These are phyloP conservation scores for Phyllachora maydis DNA, from an alignment of 2,329 filamentous ascomycete genomes.

Conservation along the genomic window DNA sequence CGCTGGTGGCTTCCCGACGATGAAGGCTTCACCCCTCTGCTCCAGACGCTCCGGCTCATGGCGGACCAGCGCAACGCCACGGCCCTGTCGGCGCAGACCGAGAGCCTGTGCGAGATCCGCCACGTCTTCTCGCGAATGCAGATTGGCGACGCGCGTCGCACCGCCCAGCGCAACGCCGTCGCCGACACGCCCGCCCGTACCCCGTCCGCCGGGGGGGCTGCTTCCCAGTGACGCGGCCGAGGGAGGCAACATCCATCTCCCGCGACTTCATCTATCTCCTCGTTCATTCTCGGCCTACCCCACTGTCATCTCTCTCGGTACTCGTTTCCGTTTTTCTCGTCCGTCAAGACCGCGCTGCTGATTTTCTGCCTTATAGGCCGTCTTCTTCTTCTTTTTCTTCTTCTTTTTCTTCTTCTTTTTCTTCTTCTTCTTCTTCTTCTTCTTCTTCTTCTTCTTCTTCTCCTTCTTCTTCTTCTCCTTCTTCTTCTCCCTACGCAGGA, in stretches of 20 bases:
- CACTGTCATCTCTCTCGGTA: no score
- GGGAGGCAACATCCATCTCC: no score
- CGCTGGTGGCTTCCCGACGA: slow-evolving; percentile 83
- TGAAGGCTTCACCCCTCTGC: slow-evolving; percentile 51
- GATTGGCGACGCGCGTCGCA: no score
- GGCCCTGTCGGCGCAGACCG: slow-evolving; percentile 31
- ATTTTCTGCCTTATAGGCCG: slow-evolving; percentile 1
- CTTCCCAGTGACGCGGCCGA: no score
- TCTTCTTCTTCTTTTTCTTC: slow-evolving; percentile 1
- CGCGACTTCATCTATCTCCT: no score
- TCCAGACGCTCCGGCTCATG: slow-evolving; percentile 61
- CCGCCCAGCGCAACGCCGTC: no score
- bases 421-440: slow-evolving; percentile 4
- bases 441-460: slow-evolving; percentile 7
- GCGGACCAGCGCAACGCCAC: slow-evolving; percentile 54
- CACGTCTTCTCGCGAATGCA: slow-evolving; percentile 48
- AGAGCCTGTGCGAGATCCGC: slow-evolving; percentile 55
- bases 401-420: no score
- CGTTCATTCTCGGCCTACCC: no score
- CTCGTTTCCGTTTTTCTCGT: slow-evolving; percentile 1
- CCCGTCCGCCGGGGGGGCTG: no score
- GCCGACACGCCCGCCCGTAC: no score
- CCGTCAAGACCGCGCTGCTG: no score
- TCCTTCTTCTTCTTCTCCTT: not conserved
- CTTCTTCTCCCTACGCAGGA: not conserved